Base-by-base conservation (phyloP, 768 basidiomycete genomes). In the Collybia nuda region DNA sequence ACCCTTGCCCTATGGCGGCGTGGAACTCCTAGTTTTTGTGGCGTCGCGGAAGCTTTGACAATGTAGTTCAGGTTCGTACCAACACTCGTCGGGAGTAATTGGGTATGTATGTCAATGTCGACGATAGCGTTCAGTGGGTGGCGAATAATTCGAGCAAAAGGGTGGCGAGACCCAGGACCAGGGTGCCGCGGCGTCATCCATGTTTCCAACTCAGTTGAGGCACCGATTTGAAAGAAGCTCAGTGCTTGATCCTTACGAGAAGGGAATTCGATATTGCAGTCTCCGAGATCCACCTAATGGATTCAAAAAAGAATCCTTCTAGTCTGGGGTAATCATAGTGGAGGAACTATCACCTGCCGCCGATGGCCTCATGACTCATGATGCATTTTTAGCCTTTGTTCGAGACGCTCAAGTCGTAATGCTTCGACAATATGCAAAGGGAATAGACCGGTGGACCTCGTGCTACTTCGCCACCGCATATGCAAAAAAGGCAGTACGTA, bases 201-300 rank as follows among this genome's bases (percentile, higher is more conserved):
- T 32, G 32, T 32, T 32, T 32, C 32, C 32, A 32, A 32, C 14
- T 32, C 32, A 14, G 32, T 32, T 32, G 32, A 32, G 53, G 56
- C 47, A 57, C 51, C 48, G 45, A 29, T 41, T 46, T 11, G 44
- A 52, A 51, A 50, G 55, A 52, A 53, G 23, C 17, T 48, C 49
- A 38, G 40, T 39, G 49, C 35, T 44, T 44, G 47, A 54, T 56
- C 47, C 44, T 51, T 44, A 46, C 44, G 48, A 18, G 36, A 55
- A 45, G 49, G 39, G 43, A 52, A 49, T 46, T 35, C 44, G 51
- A 50, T 26, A 39, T 35, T 41, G 39, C 24, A 44, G 18, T 40
- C 28, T 39, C 51, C 51, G 48, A 57, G 51, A 57, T 55, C 46
- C 44, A 38, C 28, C 23, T 17, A 29, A 47, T 29, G 39, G 43